Evolutionary conservation across 2,329 filamentous ascomycete species (phyloP).

Genomic region (Decorospora gaudefroyi): DNA sequence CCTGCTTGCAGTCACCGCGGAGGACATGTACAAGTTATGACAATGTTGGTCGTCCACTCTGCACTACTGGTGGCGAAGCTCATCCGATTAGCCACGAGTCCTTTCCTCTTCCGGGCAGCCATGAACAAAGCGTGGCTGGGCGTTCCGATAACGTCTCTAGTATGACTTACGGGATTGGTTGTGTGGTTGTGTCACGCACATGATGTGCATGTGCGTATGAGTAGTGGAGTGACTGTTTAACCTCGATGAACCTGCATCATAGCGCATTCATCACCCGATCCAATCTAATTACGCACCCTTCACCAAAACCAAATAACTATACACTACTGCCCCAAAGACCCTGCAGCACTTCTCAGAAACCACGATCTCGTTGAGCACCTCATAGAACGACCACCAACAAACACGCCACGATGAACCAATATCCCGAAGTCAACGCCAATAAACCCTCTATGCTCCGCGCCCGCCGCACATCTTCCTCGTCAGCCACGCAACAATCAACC

Average conservation of each 20-base stretch:
- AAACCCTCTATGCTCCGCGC: too few species aligned
- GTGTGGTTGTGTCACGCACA: conserved; percentile 6
- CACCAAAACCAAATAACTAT: not conserved
- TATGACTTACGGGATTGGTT: conserved; percentile 13
- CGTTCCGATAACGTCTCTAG: conserved; percentile 21
- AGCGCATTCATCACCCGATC: not conserved
- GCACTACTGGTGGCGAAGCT: conserved; percentile 11
- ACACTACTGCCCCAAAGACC: not conserved
- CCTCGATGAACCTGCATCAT: conserved; percentile 4
- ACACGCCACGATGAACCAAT: conserved; percentile 28
- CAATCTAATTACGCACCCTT: not conserved
- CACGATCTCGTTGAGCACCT: not conserved
- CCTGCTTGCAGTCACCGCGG: conserved; percentile 4
- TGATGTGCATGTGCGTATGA: conserved; percentile 7
- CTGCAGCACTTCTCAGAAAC: too few species aligned
- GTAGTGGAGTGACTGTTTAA: conserved; percentile 12
- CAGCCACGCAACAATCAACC: too few species aligned
- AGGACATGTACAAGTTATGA: not conserved
- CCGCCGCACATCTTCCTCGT: conserved; percentile 22
- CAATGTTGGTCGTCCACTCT: conserved; percentile 2
- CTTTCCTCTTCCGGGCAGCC: conserved; percentile 18
- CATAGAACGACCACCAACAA: not conserved
- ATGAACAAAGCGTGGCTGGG: conserved; percentile 19
- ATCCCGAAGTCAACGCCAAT: conserved; percentile 29
- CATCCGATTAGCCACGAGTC: conserved; percentile 21